These are phyloP conservation scores for Pichia inconspicua DNA, from an alignment of 1,139 yeast genomes.

Conservation along the genomic window DNA sequence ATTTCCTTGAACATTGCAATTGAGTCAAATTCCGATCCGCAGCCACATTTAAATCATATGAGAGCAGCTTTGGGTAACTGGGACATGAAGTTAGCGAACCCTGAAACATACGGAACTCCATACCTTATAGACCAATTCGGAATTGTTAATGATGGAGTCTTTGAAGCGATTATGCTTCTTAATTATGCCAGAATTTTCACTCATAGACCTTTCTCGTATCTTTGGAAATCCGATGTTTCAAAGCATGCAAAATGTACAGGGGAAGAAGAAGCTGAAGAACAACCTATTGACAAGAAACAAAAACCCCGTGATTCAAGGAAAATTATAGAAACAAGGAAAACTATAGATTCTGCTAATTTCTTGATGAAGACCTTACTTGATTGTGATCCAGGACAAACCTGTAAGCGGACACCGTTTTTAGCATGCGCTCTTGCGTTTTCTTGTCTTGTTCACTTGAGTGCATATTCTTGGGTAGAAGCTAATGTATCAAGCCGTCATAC, in stretches of 20 bases:
- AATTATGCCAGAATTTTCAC: constrained; percentile 45
- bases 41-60: constrained; percentile 31
- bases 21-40: constrained; percentile 32
- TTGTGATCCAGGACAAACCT: constrained; percentile 36
- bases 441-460: constrained; percentile 41
- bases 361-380: constrained; percentile 39
- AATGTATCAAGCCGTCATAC: constrained; percentile 13
- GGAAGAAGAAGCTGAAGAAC: constrained; percentile 19
- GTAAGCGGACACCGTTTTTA: constrained; percentile 39
- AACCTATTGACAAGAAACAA: constrained; percentile 17
- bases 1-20: constrained; percentile 39
- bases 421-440: constrained; percentile 47
- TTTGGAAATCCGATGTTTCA: constrained; percentile 43
- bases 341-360: constrained; percentile 44
- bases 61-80: constrained; percentile 41
- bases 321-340: constrained; percentile 42
- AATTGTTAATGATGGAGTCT: constrained; percentile 42
- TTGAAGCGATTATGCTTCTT: constrained; percentile 38
- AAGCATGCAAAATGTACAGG: constrained; percentile 35
- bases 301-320: constrained; percentile 32
- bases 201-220: constrained; percentile 42
- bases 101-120: constrained; percentile 36
- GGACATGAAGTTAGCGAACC: constrained; percentile 40
- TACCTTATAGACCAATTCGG: constrained; percentile 35
- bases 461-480: constrained; percentile 42